Evolutionary conservation across 1,284 basidiomycete genomes (phyloP).

Genomic region (Schizophyllum amplum): DNA sequence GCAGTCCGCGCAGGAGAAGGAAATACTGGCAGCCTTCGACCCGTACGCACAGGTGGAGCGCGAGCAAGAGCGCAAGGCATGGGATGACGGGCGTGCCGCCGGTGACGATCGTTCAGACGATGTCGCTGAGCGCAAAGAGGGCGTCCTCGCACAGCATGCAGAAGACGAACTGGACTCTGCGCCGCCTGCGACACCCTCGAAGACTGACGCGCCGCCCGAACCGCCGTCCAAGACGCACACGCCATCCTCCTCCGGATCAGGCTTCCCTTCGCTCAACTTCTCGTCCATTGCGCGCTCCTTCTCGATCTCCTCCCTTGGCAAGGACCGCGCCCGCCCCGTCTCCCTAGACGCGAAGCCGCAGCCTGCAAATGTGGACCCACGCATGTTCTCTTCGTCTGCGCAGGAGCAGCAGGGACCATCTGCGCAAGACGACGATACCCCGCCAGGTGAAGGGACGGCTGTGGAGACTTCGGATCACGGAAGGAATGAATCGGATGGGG

Average conservation of each 20-base stretch:
- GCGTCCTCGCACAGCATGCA: neutral
- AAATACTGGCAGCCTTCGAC: neutral
- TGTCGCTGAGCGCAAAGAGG: neutral
- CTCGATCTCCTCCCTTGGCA: neutral
- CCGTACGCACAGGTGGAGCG: neutral
- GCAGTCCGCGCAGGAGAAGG: neutral
- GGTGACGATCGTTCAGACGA: neutral
- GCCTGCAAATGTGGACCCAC: neutral
- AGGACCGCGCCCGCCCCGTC: neutral
- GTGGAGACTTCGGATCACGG: slow-evolving; percentile 20
- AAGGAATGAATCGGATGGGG: slow-evolving; percentile 15
- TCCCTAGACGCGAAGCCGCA: neutral
- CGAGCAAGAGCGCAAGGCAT: neutral
- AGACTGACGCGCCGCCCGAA: neutral
- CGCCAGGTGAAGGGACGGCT: slow-evolving; percentile 13
- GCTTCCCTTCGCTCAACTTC: neutral
- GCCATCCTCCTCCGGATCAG: neutral
- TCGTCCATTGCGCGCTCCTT: neutral
- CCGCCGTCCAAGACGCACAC: neutral
- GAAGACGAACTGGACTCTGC: neutral
- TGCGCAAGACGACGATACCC: slow-evolving; percentile 9
- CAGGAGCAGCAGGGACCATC: neutral
- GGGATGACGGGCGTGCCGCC: neutral
- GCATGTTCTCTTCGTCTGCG: neutral
- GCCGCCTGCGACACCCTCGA: neutral